A percentile compares a stretch with the other conserved stretches of the same genome.
Conservation (phyloP, 768 basidiomycete species). For the Boletus insuetus region DNA sequence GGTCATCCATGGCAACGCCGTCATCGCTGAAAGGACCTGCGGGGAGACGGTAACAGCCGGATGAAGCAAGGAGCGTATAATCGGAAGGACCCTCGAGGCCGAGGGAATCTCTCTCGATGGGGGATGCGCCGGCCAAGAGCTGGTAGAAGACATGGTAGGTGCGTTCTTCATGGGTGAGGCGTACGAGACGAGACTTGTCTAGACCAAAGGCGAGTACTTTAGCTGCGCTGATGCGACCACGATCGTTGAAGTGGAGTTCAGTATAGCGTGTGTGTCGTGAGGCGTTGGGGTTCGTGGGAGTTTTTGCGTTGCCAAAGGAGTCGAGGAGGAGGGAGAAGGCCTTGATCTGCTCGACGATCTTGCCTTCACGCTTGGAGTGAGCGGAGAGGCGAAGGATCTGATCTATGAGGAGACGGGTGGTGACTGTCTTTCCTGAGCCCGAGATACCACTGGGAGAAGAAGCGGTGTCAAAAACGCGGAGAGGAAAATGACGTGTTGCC, state of each 20-base stretch:
- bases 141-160: conserved; percentile 68
- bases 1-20: conserved; percentile 52
- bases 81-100: conserved; percentile 56
- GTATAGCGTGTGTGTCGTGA: conserved; percentile 59
- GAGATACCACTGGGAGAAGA: conserved; percentile 55
- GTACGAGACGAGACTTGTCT: conserved; percentile 57
- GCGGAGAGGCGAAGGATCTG: conserved; percentile 61
- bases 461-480: conserved; percentile 11
- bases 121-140: conserved; percentile 56
- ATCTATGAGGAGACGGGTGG: conserved; percentile 49
- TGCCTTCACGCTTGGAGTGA: conserved; percentile 51
- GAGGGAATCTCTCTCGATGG: conserved; percentile 51
- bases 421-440: conserved; percentile 59
- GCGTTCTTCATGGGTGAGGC: conserved; percentile 57
- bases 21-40: conserved; percentile 64
- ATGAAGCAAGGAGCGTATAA: conserved; percentile 56
- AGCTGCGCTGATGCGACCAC: conserved; percentile 53
- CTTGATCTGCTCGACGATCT: conserved; percentile 54
- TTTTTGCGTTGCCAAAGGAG: conserved; percentile 67
- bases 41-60: conserved; percentile 62
- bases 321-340: conserved; percentile 55
- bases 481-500: conserved; percentile 7
- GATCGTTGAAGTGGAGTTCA: conserved; percentile 60
- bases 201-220: conserved; percentile 60
- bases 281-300: conserved; percentile 58